Percentiles rank a stretch among this genome's conserved stretches.
These are phyloP conservation scores for Paxillus rubicundulus DNA, from an alignment of 768 basidiomycete species.

Conservation along the genomic window DNA sequence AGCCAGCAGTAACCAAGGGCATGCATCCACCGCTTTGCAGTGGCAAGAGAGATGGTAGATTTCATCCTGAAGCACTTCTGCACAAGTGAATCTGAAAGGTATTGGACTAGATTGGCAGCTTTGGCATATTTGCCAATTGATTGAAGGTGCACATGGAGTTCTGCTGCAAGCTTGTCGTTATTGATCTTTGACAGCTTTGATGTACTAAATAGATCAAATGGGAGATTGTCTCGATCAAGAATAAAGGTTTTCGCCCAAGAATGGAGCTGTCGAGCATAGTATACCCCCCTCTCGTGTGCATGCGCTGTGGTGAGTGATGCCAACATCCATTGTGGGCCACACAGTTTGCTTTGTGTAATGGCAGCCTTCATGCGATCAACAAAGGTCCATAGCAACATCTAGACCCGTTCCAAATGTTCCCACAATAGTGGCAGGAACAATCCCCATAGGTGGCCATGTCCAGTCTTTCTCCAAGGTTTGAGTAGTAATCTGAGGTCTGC, in stretches of 20 bases:
- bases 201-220: constrained; percentile 16
- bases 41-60: constrained; percentile 23
- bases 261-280: no score
- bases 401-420: constrained; percentile 8
- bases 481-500: no score
- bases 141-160: constrained; percentile 12
- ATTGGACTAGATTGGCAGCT: constrained; percentile 13
- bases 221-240: constrained; percentile 18
- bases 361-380: no score
- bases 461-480: not conserved
- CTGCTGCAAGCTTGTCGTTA: constrained; percentile 9
- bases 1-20: constrained; percentile 22
- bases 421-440: not conserved
- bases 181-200: constrained; percentile 13
- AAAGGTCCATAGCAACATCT: no score
- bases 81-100: constrained; percentile 3
- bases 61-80: constrained; percentile 11
- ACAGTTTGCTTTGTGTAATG: no score
- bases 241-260: no score
- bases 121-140: no score
- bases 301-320: no score
- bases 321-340: no score
- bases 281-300: no score
- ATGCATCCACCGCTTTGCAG: constrained; percentile 38
- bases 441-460: not conserved